Base-by-base conservation (phyloP, 345 rosid species). In the Eucalyptus tenuipes region DNA sequence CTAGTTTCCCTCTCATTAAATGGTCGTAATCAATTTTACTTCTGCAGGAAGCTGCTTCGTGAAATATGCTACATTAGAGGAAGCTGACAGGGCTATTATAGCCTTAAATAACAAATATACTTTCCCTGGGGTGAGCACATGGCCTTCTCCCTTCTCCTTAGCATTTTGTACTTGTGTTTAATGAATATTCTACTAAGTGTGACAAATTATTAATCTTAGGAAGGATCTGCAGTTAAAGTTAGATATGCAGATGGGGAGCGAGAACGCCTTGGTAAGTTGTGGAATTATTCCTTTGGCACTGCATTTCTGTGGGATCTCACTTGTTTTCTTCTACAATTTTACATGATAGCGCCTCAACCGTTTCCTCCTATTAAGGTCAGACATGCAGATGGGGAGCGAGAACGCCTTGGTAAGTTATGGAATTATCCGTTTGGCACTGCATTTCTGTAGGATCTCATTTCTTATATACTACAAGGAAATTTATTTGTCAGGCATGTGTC, bases 31-130 rank as follows among this genome's bases (percentile, higher is more conserved):
- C 66, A 80, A 87, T 24, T 91, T 61, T 89, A 53, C 55, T 90
- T 87, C 29, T 90, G 89, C 93, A 96, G 99, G 94, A 81, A 95
- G 95, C 91, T 96, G 99, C 93, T 97, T 97, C 90, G 95, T 96
- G 53, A 97, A 97, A 92, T 97, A 94, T 93, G 91, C 92, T 87
- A 94, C 91, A 55, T 16, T 90, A 45, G 99, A 93, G 90, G 99
- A 95, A 92, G 97, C 95, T 90, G 94, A 88, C 68, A 92, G 93
- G 53, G 99, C 99, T 87, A 95, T 97, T 90, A 91, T 90, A 89
- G 96, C 96, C 92, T 93, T 97, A 88, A 71, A 93, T 81, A 93
- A 93, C 88, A 95, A 92, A 86, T 92, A 88, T 93, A 94, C 94
- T 68, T 94, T 96, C 92, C 95, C 97, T 53, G 99, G 99, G 93